These are phyloP conservation scores for Cercospora citrullina DNA, from an alignment of 2,329 filamentous ascomycete genomes.

Conservation along the genomic window DNA sequence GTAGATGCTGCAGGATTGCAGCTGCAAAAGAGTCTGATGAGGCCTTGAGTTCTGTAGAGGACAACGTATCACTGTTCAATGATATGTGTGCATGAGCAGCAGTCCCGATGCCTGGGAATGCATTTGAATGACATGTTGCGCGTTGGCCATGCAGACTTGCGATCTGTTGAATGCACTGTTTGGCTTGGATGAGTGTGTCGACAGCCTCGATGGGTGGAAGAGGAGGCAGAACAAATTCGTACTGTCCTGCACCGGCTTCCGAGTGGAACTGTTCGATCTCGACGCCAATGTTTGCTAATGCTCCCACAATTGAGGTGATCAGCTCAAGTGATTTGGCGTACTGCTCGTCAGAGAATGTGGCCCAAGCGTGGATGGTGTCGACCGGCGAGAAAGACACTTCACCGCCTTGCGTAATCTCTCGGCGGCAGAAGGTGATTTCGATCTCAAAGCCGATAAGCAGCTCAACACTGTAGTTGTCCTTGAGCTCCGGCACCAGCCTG, in stretches of 20 bases:
- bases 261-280: conserved; percentile 71
- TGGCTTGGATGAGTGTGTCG: conserved; percentile 69
- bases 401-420: not conserved
- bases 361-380: conserved; percentile 71
- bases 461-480: conserved; percentile 53
- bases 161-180: conserved; percentile 66
- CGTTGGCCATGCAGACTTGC: conserved; percentile 63
- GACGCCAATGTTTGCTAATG: conserved; percentile 63
- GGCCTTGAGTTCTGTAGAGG: conserved; percentile 31
- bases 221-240: conserved; percentile 71
- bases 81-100: conserved; percentile 72
- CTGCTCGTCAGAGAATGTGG: conserved; percentile 63
- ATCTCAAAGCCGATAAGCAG: conserved; percentile 78
- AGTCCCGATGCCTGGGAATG: conserved; percentile 61
- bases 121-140: conserved; percentile 74
- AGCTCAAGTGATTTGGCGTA: conserved; percentile 58
- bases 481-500: conserved; percentile 54
- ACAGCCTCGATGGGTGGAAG: conserved; percentile 65
- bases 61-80: conserved; percentile 48
- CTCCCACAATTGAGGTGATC: conserved; percentile 64
- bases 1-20: conserved; percentile 66
- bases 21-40: conserved; percentile 66
- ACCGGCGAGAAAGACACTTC: conserved; percentile 43
- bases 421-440: conserved; percentile 68
- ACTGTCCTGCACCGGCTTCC: conserved; percentile 72